phyloP scores from a whole-genome alignment of 2,329 filamentous ascomycete species.

The Magnaporthales sp. region DNA sequence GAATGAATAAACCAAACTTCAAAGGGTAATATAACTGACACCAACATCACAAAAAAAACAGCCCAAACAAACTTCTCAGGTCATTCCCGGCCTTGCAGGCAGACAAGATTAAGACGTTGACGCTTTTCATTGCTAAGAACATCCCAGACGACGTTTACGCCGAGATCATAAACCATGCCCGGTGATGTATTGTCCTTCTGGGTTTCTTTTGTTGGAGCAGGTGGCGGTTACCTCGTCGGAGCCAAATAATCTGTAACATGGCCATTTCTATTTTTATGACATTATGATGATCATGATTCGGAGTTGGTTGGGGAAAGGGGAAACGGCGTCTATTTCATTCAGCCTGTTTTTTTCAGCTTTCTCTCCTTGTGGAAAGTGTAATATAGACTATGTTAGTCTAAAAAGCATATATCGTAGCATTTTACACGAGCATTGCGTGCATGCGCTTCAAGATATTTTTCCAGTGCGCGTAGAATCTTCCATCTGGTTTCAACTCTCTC shows the following conservation, averaged over 20 bases:
- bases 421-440: not conserved
- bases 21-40: slow-evolving; percentile 16
- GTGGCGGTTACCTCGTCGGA: not conserved
- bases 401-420: not conserved
- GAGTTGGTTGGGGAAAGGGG: not conserved
- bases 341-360: not conserved
- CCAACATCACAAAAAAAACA: slow-evolving; percentile 26
- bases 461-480: not conserved
- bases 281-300: not conserved
- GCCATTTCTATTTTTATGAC: not conserved
- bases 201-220: not conserved
- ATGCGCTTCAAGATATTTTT: not conserved
- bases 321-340: not conserved
- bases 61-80: slow-evolving; percentile 85
- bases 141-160: slow-evolving; percentile 86
- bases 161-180: slow-evolving; percentile 81
- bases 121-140: slow-evolving; percentile 78
- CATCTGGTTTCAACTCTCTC: too few species aligned
- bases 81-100: slow-evolving; percentile 80
- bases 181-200: slow-evolving; percentile 32
- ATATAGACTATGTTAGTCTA: not conserved
- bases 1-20: slow-evolving; percentile 5
- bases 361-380: not conserved
- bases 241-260: not conserved
- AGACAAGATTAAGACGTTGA: slow-evolving; percentile 74